A percentile compares a stretch with the other conserved stretches of the same genome.
Evolutionary conservation across 305 asterid species (phyloP).

Genomic region (Fraxinus xanthoxyloides): DNA sequence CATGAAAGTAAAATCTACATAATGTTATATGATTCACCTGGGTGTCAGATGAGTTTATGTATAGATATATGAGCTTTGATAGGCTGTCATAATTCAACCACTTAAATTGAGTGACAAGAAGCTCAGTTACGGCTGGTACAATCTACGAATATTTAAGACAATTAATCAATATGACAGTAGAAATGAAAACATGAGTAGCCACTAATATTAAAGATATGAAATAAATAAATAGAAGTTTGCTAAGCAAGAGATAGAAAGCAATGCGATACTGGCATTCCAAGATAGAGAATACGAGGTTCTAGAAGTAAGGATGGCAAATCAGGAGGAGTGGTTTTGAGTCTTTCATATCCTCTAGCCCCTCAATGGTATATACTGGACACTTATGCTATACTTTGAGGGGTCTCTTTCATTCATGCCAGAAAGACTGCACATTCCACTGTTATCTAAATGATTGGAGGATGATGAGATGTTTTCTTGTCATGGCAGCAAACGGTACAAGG

Average conservation of each 20-base stretch:
- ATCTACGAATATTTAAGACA: conserved; percentile 45
- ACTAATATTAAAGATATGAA: neutral
- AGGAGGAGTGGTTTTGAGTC: conserved; percentile 81
- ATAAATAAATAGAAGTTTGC: neutral
- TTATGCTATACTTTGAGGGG: conserved; percentile 67
- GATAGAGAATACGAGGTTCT: conserved; percentile 84
- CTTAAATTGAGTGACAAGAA: conserved; percentile 79
- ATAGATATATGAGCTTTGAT: conserved; percentile 75
- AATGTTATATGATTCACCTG: conserved; percentile 47
- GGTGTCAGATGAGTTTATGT: conserved; percentile 87
- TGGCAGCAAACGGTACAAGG: neutral
- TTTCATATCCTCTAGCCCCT: conserved; percentile 66
- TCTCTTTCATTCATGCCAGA: conserved; percentile 50
- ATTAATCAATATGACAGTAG: conserved; percentile 1
- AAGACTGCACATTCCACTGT: conserved; percentile 74
- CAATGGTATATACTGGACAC: conserved; percentile 76
- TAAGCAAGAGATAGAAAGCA: conserved; percentile 19
- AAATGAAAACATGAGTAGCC: neutral
- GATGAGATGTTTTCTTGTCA: conserved; percentile 78
- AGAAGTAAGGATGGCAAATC: conserved; percentile 92
- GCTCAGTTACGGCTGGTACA: conserved; percentile 88
- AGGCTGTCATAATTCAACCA: conserved; percentile 74
- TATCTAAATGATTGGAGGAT: conserved; percentile 49
- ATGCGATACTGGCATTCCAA: conserved; percentile 86
- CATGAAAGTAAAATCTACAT: neutral